These are phyloP conservation scores for Tricladium varicosporioides DNA, from an alignment of 2,329 filamentous ascomycete genomes.

Conservation along the genomic window DNA sequence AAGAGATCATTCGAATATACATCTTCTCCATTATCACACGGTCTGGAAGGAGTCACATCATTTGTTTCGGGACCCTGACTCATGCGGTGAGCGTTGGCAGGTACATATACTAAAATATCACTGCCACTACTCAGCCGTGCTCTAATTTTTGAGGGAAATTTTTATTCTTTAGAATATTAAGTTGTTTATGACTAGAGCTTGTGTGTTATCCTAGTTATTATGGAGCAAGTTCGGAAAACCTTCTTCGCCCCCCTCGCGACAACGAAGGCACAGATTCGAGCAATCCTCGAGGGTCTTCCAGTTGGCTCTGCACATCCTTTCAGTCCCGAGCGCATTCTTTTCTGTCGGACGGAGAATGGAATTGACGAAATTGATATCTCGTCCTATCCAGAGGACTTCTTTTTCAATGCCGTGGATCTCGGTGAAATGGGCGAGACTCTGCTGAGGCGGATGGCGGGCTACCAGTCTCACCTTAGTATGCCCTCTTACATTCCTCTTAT, in stretches of 20 bases:
- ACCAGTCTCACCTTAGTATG: conserved; percentile 17
- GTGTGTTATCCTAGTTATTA: no score
- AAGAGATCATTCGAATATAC: no score
- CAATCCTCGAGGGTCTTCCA: conserved; percentile 21
- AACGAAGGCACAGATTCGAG: conserved; percentile 22
- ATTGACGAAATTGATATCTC: conserved; percentile 29
- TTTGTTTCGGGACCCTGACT: no score
- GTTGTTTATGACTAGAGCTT: no score
- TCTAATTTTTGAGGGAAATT: no score
- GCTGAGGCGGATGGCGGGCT: conserved; percentile 23
- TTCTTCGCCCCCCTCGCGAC: conserved; percentile 29
- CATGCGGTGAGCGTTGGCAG: no score
- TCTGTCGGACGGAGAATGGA: conserved; percentile 16
- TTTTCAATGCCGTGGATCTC: conserved; percentile 30
- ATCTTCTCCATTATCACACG: no score
- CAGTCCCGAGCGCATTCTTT: conserved; percentile 20
- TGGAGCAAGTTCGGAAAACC: conserved; percentile 26
- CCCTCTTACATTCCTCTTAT: background rate
- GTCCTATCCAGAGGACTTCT: conserved; percentile 26
- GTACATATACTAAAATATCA: no score
- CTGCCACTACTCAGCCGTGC: no score
- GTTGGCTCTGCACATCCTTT: conserved; percentile 28
- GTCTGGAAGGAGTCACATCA: no score
- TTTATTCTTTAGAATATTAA: no score
- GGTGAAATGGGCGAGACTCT: conserved; percentile 27